A percentile compares a stretch with the other conserved stretches of the same genome.
These are phyloP conservation scores for Podosphaera aphanis DNA, from an alignment of 2,329 filamentous ascomycete genomes.

Conservation along the genomic window DNA sequence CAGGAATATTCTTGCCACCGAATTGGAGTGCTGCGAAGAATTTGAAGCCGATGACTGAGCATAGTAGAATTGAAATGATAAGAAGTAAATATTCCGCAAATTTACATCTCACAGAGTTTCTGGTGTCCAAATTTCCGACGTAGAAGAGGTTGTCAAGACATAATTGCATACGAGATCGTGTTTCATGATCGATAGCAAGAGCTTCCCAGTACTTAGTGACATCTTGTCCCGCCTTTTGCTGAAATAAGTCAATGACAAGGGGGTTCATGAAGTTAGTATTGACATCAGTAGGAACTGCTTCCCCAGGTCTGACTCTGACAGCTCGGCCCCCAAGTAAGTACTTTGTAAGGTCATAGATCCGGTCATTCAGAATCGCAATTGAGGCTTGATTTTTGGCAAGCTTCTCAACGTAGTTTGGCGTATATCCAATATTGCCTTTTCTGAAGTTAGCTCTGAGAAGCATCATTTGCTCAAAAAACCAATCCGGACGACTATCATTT, in stretches of 20 bases:
- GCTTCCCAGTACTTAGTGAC: conserved; percentile 64
- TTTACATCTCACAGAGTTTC: conserved; percentile 62
- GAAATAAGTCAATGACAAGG: conserved; percentile 53
- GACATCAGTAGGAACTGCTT: conserved; percentile 22
- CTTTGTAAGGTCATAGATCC: conserved; percentile 72
- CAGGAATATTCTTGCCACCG: conserved; percentile 68
- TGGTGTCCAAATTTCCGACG: conserved; percentile 72
- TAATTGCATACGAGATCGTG: conserved; percentile 46
- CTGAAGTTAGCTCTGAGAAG: conserved; percentile 56
- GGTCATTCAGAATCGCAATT: conserved; percentile 55
- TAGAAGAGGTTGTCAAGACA: conserved; percentile 93
- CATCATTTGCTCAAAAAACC: conserved; percentile 77
- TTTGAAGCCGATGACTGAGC: conserved; percentile 73
- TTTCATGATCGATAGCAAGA: conserved; percentile 30
- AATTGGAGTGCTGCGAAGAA: conserved; percentile 94
- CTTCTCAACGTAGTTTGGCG: conserved; percentile 48
- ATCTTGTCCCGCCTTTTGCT: conserved; percentile 50
- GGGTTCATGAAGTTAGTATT: conserved; percentile 63
- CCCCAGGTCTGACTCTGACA: conserved; percentile 31
- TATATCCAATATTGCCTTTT: conserved; percentile 74
- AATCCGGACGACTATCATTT: conserved; percentile 65
- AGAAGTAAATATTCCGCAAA: conserved; percentile 82
- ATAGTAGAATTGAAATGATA: conserved; percentile 59
- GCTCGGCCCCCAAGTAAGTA: conserved; percentile 57
- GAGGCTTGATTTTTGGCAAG: conserved; percentile 37